These are phyloP conservation scores for Prunus kanzakura DNA, from an alignment of 306 rosid genomes.

Conservation along the genomic window DNA sequence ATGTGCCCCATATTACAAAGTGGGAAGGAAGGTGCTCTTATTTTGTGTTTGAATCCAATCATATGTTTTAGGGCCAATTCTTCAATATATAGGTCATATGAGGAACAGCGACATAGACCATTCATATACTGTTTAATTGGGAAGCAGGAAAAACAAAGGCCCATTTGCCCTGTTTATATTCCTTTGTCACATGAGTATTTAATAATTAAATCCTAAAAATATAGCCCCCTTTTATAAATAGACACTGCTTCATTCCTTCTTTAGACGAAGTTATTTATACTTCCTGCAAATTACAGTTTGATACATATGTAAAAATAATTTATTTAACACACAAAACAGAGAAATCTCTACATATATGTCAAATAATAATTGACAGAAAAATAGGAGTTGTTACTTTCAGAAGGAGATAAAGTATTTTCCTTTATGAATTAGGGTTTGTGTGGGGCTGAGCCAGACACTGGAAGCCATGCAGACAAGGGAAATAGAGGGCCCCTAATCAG, in stretches of 20 bases:
- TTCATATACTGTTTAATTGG: not conserved
- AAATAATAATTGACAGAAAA: accelerated
- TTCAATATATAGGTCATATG: not conserved
- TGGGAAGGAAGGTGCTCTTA: not conserved
- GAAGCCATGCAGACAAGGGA: not conserved
- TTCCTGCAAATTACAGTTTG: accelerated
- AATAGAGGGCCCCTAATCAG: slow-evolving; percentile 1
- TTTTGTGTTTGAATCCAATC: slow-evolving; percentile 10
- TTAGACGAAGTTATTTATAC: no score
- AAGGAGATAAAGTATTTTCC: no score
- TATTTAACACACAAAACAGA: no score
- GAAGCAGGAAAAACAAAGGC: not conserved
- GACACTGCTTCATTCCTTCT: no score
- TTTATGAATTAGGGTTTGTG: not conserved
- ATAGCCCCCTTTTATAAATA: not conserved
- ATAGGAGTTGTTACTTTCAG: accelerated
- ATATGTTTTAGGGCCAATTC: not conserved
- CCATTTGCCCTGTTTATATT: not conserved
- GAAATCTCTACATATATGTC: accelerated
- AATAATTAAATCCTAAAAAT: not conserved
- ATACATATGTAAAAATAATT: no score
- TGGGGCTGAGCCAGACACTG: not conserved
- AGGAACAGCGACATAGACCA: not conserved
- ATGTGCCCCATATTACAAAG: not conserved
- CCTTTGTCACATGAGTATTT: not conserved